Percentiles rank a stretch among this genome's conserved stretches.
phyloP scores from a whole-genome alignment of 805 yeast genomes.

The Blastobotrys parvus region DNA sequence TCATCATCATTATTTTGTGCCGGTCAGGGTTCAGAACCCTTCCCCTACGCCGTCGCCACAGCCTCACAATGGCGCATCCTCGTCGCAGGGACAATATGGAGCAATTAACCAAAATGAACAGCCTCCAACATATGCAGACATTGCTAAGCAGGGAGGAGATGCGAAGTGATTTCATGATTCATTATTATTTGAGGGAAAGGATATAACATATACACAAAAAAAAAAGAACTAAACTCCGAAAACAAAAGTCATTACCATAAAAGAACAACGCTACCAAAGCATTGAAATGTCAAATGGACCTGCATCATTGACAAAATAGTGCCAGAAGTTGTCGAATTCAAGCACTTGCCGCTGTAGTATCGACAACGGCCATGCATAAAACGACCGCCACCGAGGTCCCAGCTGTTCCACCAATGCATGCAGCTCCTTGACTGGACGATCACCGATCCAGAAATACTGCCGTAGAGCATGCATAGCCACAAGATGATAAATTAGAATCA shows the following conservation, averaged over 20 bases:
- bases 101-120: not conserved
- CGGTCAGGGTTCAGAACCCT: not conserved
- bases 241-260: not conserved
- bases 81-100: constrained; percentile 1
- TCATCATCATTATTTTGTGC: constrained; percentile 2
- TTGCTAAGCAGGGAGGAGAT: constrained; percentile 1
- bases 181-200: not conserved
- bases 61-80: not conserved
- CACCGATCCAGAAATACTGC: constrained; percentile 11
- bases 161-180: no score
- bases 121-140: constrained; percentile 5
- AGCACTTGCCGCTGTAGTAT: not conserved
- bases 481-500: constrained; percentile 10
- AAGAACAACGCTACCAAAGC: not conserved
- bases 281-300: not conserved
- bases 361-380: not conserved
- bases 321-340: not conserved
- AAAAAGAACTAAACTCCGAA: not conserved
- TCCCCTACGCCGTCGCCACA: not conserved
- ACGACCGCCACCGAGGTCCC: not conserved
- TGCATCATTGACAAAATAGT: not conserved
- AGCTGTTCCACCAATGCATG: not conserved
- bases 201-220: not conserved
- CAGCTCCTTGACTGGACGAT: constrained; percentile 10
- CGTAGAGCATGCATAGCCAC: constrained; percentile 10